phyloP scores from a whole-genome alignment of 2,329 filamentous ascomycete genomes.

The Blastomyces percursus region DNA sequence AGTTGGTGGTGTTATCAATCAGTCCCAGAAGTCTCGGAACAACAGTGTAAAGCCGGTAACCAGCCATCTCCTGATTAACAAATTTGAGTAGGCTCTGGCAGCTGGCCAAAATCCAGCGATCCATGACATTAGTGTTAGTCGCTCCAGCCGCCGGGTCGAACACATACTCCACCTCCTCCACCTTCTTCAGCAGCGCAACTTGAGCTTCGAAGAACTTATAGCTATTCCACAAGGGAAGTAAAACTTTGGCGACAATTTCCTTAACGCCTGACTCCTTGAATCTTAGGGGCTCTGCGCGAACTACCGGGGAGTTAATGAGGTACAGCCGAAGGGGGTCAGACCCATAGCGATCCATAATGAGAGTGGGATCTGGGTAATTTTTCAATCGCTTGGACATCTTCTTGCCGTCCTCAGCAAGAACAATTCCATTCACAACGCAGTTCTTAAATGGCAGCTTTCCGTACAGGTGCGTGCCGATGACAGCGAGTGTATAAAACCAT shows the following conservation, averaged over 20 bases:
- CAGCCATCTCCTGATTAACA: constrained; percentile 82
- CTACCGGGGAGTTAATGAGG: constrained; percentile 91
- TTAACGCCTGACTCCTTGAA: constrained; percentile 92
- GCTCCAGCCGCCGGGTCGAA: constrained; percentile 68
- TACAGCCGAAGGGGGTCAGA: constrained; percentile 91
- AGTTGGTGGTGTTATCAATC: constrained; percentile 95
- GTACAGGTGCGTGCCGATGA: constrained; percentile 80
- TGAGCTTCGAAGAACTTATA: constrained; percentile 95
- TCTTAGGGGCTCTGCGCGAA: constrained; percentile 75
- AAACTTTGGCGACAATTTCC: constrained; percentile 84
- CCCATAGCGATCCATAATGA: constrained; percentile 79
- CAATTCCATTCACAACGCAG: constrained; percentile 91
- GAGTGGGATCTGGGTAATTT: constrained; percentile 81
- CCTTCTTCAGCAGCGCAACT: constrained; percentile 75
- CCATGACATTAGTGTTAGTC: constrained; percentile 83
- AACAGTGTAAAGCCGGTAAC: constrained; percentile 77
- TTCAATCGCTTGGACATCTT: constrained; percentile 98
- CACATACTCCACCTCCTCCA: constrained; percentile 61
- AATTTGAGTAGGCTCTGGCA: constrained; percentile 86
- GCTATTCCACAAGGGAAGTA: constrained; percentile 88
- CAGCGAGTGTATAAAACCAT: constrained; percentile 91
- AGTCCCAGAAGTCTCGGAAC: constrained; percentile 71
- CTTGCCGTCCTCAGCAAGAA: constrained; percentile 87
- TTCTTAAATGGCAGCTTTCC: constrained; percentile 82
- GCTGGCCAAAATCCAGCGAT: constrained; percentile 86